These are phyloP conservation scores for Gracilaria gracilis DNA, from an alignment of 23 red algal genomes.

Conservation along the genomic window DNA sequence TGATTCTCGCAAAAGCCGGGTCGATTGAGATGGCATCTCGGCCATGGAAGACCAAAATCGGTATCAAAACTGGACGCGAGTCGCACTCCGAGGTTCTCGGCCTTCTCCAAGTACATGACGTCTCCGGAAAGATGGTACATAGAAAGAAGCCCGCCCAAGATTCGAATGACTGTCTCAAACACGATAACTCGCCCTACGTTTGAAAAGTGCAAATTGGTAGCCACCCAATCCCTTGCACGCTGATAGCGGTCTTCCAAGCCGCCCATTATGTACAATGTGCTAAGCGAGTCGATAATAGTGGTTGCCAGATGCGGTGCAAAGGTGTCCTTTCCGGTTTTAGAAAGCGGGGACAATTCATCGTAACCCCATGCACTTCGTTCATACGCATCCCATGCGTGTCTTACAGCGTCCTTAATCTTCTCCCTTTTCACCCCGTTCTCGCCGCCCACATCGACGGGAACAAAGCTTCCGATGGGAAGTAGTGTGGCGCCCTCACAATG, in stretches of 20 bases:
- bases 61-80: conserved; percentile 80
- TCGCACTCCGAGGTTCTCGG: conserved; percentile 59
- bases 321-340: conserved; percentile 20
- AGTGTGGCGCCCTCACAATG: not conserved
- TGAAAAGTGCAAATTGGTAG: conserved; percentile 46
- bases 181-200: conserved; percentile 60
- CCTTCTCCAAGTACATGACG: conserved; percentile 52
- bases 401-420: conserved; percentile 32
- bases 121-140: conserved; percentile 78
- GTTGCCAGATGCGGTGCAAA: conserved; percentile 44
- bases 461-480: conserved; percentile 3
- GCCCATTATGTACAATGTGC: conserved; percentile 86
- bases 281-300: conserved; percentile 77
- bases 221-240: conserved; percentile 58
- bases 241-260: conserved; percentile 43
- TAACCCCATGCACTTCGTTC: conserved; percentile 65
- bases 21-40: conserved; percentile 71
- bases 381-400: conserved; percentile 83
- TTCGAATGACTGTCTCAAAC: conserved; percentile 82
- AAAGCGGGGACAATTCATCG: conserved; percentile 77
- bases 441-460: not conserved
- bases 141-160: conserved; percentile 82
- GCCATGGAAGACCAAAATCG: conserved; percentile 72
- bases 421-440: conserved; percentile 9
- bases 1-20: conserved; percentile 61